Conservation (phyloP, 208 protist species). For the Kentomonas sorsogonicus region DNA sequence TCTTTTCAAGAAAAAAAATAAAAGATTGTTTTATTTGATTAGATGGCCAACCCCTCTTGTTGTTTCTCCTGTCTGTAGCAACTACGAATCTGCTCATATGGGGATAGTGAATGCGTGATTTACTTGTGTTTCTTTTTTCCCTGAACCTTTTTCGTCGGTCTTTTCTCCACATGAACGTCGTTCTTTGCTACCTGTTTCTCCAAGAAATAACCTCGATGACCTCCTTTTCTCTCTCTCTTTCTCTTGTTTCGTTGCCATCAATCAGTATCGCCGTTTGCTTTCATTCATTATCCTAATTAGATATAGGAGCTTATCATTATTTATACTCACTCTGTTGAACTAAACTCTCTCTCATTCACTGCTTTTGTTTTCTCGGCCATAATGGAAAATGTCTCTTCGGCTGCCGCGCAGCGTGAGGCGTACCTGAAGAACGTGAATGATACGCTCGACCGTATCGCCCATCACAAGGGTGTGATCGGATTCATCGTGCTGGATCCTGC, state of each 20-base stretch:
- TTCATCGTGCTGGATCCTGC: constrained; percentile 72
- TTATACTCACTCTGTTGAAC: no score
- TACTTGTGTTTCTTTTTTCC: constrained; percentile 9
- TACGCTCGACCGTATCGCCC: constrained; percentile 60
- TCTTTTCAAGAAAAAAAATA: background rate
- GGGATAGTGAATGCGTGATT: background rate
- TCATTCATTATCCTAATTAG: no score
- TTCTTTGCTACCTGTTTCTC: background rate
- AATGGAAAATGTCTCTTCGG: constrained; percentile 5
- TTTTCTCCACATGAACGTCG: no score
- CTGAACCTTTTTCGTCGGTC: no score
- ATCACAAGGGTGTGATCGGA: constrained; percentile 71
- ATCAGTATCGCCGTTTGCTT: no score
- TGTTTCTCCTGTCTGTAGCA: background rate
- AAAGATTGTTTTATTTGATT: background rate
- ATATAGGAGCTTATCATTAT: background rate
- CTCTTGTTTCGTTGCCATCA: background rate
- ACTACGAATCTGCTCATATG: background rate
- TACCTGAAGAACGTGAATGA: constrained; percentile 61
- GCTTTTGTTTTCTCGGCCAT: constrained; percentile 2
- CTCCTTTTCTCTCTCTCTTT: constrained; percentile 8
- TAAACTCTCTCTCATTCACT: background rate
- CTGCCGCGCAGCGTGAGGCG: constrained; percentile 40
- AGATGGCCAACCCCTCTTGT: background rate
- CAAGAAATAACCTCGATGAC: background rate